A percentile compares a stretch with the other conserved stretches of the same genome.
These are phyloP conservation scores for Boletus rubropictus DNA, from an alignment of 768 basidiomycete species.

Conservation along the genomic window DNA sequence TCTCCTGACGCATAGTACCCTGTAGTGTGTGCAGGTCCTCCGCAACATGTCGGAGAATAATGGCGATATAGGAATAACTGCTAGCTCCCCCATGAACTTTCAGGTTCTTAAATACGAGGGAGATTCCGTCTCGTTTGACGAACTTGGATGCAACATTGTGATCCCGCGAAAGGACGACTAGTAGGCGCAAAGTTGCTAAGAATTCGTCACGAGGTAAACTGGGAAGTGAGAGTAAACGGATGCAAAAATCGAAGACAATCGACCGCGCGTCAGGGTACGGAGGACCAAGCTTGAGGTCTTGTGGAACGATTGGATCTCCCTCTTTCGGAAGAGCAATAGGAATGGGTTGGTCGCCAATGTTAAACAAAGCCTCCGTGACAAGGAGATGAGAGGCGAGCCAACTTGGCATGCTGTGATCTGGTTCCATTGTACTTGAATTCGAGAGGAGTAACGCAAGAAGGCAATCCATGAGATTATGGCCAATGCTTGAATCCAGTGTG, in stretches of 20 bases:
- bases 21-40: slow-evolving; percentile 68
- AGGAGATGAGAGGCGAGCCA: slow-evolving; percentile 88
- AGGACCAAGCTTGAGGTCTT: slow-evolving; percentile 55
- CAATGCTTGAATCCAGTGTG: slow-evolving; percentile 48
- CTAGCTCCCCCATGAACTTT: slow-evolving; percentile 52
- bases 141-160: slow-evolving; percentile 59
- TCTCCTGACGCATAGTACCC: slow-evolving; percentile 73
- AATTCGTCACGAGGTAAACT: slow-evolving; percentile 75
- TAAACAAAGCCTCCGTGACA: slow-evolving; percentile 79
- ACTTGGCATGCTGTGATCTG: slow-evolving; percentile 57
- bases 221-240: slow-evolving; percentile 61
- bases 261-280: slow-evolving; percentile 53
- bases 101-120: slow-evolving; percentile 60
- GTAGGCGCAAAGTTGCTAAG: slow-evolving; percentile 71
- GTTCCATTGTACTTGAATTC: slow-evolving; percentile 43
- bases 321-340: slow-evolving; percentile 63
- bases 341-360: slow-evolving; percentile 67
- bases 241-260: slow-evolving; percentile 69
- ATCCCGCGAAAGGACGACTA: slow-evolving; percentile 81
- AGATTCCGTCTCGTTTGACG: slow-evolving; percentile 59
- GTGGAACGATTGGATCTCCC: slow-evolving; percentile 51
- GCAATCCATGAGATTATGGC: slow-evolving; percentile 60
- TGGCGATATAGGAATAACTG: slow-evolving; percentile 77
- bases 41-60: slow-evolving; percentile 86
- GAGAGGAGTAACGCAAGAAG: slow-evolving; percentile 64